Base-by-base conservation (phyloP, 2,329 filamentous ascomycete species). In the Harringtonia aguacate region DNA sequence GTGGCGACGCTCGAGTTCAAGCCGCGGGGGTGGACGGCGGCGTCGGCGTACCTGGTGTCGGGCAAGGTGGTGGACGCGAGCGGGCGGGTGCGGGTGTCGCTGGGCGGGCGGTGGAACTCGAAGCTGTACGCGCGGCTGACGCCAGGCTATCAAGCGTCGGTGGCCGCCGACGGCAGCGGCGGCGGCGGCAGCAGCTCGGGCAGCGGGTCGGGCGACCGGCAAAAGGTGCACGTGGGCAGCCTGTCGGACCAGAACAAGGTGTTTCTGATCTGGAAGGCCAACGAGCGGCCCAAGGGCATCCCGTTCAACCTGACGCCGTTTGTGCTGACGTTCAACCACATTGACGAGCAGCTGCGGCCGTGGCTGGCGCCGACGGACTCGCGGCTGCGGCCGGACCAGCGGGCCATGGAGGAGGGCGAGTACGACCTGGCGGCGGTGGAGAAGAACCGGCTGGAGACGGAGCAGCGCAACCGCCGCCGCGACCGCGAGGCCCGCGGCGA, bases 251-350 rank as follows among this genome's bases (percentile, higher is more conserved):
- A 82, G 12, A 82, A 69, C 55, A 78, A 86, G 58, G 89, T 87
- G 0, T 89, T 94, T 66, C 68, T 95, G 24, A 84, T 98, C 45
- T 98, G 92, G 92, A 81, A 97, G 68, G 85, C 85, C 22, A 81
- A 95, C 61, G 65, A 75, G 30, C 79, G 90, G 8, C 88, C 92
- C 1, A 68, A 75, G 13, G 86, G 84, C 28, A 90, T 95, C 45
- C 92, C 92, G 0, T 98, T 98, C 73, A 98, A 97, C 63, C 73
- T 98, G 46, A 98, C 92, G 0, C 90, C 92, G 0, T 97, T 98
- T 58, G 92, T 89, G 14, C 74, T 98, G 46, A 94, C 89, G 0
- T 82, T 98, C 51, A 98, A 98, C 64, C 86, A 89, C 52, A 73
- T 95, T 40, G 84, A 90, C 43, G 86, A 94, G n/a, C 70, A 76